Evolutionary conservation across 768 basidiomycete species (phyloP).

Genomic region (Lentinula edodes): DNA sequence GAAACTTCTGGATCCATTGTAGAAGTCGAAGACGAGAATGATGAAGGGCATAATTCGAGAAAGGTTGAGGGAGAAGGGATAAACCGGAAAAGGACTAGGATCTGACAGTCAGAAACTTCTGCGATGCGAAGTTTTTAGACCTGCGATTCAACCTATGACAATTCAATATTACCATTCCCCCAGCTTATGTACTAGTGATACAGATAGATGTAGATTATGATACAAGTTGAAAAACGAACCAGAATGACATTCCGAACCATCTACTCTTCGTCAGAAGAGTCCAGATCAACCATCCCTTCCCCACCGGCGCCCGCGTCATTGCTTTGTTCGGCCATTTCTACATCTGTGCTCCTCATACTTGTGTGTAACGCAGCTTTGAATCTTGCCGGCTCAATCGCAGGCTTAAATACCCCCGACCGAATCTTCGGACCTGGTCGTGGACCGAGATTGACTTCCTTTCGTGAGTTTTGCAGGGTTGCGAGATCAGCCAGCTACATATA

Average conservation of each 20-base stretch:
- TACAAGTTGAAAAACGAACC: no score
- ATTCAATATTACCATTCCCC: no score
- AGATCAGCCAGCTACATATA: slow-evolving; percentile 48
- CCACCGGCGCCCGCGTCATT: not conserved
- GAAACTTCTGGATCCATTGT: no score
- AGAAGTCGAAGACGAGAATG: no score
- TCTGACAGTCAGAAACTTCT: no score
- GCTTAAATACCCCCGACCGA: slow-evolving; percentile 50
- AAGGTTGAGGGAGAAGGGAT: no score
- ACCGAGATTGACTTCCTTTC: slow-evolving; percentile 51
- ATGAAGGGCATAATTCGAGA: no score
- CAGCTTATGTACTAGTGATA: no score
- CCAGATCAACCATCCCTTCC: not conserved
- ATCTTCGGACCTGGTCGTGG: slow-evolving; percentile 59
- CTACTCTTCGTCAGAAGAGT: not conserved
- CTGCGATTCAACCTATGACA: no score
- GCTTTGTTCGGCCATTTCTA: not conserved
- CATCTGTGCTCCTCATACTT: not conserved
- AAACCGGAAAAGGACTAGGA: no score
- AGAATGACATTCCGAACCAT: not conserved
- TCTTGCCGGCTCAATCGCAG: slow-evolving; percentile 22
- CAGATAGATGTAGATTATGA: no score
- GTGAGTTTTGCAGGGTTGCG: slow-evolving; percentile 43
- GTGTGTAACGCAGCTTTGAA: slow-evolving; percentile 2
- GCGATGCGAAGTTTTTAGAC: no score